Evolutionary conservation across 352 stramenopile species (phyloP), one percentile per base, ranked within the genome.

Genomic region (Globisporangium nunn): DNA sequence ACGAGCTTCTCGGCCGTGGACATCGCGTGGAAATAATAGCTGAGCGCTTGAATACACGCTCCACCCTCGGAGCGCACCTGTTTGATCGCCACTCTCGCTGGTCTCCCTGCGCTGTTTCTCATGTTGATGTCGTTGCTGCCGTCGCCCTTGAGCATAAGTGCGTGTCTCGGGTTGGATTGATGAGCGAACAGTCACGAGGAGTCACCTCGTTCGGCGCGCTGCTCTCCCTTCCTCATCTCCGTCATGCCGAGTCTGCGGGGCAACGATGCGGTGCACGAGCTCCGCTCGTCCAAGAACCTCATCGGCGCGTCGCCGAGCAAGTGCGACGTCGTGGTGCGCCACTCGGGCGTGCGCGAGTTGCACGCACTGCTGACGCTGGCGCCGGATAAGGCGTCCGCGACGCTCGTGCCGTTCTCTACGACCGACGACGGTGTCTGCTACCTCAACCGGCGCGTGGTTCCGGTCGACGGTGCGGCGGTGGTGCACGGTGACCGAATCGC

Each of bases 401-500:
- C 60, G 18, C 52, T 91, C 44, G 67, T 88, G 1, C 78, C 76
- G 7, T 88, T 88, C 58, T 81, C 70, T 15, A 62, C 61, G 3
- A 50, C 55, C 0, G 52, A 56, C 0, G 46, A 68, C 1, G 64
- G 55, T 30, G 44, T 64, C 3, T 89, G 77, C 61, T 87, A 72
- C 48, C 50, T 91, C 15, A 89, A 89, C 44, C 61, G 67, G 12
- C 55, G 60, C 8, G 30, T 66, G 2, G 67, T 84, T 4, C 71
- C 67, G n/a, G 50, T 63, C 12, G 63, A 84, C 10, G 76, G 78
- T 48, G 58, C 53, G 4, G 48, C 61, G 1, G 72, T 90, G 0
- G 72, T 87, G 2, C 76, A 89, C 58, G 78, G 82, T 4, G 78
- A 91, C 54, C 72, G 67, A 17, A 39, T 88, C 8, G 70, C 80